Evolutionary conservation across 306 rosid species (phyloP).

Genomic region (Vigna radiata): DNA sequence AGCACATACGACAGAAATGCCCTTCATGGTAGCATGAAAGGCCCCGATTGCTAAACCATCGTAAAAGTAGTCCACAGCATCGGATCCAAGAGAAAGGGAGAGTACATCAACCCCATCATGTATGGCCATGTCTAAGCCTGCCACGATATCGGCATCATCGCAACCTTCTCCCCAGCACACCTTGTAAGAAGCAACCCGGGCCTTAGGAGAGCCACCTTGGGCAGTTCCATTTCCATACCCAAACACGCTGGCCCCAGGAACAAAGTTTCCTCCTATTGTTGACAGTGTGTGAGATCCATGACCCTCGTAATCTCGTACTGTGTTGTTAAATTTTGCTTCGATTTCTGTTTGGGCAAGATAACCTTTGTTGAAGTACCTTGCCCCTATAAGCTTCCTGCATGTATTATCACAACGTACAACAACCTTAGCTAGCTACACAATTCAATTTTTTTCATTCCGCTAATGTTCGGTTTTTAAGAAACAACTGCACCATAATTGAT

Average conservation of each 20-base stretch:
- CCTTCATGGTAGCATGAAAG: constrained; percentile 68
- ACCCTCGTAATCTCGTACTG: constrained; percentile 59
- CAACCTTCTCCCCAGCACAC: constrained; percentile 67
- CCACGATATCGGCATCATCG: constrained; percentile 66
- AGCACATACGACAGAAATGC: constrained; percentile 58
- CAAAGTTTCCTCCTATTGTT: constrained; percentile 71
- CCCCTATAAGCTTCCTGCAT: constrained; percentile 78
- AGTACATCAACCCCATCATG: constrained; percentile 77
- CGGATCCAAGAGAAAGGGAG: constrained; percentile 66
- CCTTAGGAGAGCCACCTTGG: constrained; percentile 79
- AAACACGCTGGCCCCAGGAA: constrained; percentile 54
- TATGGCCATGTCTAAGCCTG: constrained; percentile 70
- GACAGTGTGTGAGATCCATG: constrained; percentile 90
- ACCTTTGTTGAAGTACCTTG: constrained; percentile 79
- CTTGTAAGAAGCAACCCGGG: constrained; percentile 73
- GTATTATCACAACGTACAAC: neutral
- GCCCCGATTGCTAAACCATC: constrained; percentile 62
- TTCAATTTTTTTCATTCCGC: neutral
- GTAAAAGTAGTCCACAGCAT: neutral
- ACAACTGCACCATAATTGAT: neutral
- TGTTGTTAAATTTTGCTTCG: constrained; percentile 5
- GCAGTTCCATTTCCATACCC: constrained; percentile 77
- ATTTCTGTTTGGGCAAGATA: constrained; percentile 22
- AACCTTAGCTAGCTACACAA: neutral
- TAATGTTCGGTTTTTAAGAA: neutral